Base-by-base conservation (phyloP, 2,329 filamentous ascomycete species). In the Aspergillus sp. region DNA sequence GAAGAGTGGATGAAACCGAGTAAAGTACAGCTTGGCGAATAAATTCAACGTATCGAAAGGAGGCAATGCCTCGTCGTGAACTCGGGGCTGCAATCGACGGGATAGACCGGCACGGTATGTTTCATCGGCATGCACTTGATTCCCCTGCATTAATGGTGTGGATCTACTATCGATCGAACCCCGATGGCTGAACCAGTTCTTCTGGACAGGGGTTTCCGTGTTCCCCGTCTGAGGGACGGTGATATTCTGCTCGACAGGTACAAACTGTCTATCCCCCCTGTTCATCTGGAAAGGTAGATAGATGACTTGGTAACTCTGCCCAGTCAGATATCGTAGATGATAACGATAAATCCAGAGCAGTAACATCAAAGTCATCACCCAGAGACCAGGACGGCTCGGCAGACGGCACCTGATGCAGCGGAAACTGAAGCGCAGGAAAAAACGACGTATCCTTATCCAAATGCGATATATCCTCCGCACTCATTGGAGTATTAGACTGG, bases 21-120 rank as follows among this genome's bases (percentile, higher is more conserved):
- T 53, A 31, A 59, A 58, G 37, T 51, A 59, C 13, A 56, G 33
- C 35, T 54, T 52, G 6, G 57, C 49, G 33, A 52, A 57, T 9
- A 58, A 42, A 39, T 57, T 54, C 54, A 57, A 7, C 12, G 26
- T 11, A 3, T 47, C 43, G 1, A 51, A 51, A 5, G 47, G 52
- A 10, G 51, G 51, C n/a, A 54, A 38, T 12, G 37, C 44, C 39
- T 43, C 35, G 27, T 44, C 39, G 28, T 49, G 49, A 11, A 50
- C 42, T 12, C 46, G 41, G 7, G 44, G 48, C 33, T 53, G 47
- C 12, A 54, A 48, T 8, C 43, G 35, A 10, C 42, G 32, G 8
- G 33, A 40, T 2, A 53, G 37, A n/a, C 44, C 46, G n/a, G 51
- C 43, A 28, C 50, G 48, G 13, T 53, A 52, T 13, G 32, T 9